These are phyloP conservation scores for Leccinum subtestaceum DNA, from an alignment of 768 basidiomycete species.

Conservation along the genomic window DNA sequence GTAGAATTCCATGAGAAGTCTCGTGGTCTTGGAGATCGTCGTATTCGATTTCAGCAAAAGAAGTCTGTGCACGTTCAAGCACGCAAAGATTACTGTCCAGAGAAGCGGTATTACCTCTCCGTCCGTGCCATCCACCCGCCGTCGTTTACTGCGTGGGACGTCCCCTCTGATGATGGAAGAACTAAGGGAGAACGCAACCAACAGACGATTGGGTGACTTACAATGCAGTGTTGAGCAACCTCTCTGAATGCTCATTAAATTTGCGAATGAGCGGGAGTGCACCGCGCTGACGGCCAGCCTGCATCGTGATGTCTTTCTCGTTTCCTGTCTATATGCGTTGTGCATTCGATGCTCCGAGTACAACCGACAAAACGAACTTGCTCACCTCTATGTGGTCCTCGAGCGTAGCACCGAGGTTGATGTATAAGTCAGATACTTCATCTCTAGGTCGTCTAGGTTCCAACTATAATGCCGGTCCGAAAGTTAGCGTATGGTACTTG, in stretches of 20 bases:
- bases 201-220: conserved; percentile 32
- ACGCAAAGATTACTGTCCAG: background rate
- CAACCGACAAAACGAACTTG: background rate
- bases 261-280: conserved; percentile 91
- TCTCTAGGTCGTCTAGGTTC: conserved; percentile 71
- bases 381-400: conserved; percentile 88
- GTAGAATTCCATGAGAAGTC: conserved; percentile 60
- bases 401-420: conserved; percentile 83
- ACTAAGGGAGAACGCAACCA: background rate
- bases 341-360: background rate
- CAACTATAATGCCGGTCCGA: conserved; percentile 45
- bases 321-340: conserved; percentile 68
- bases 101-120: conserved; percentile 40
- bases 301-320: conserved; percentile 91
- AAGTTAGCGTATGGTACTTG: background rate
- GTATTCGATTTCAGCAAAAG: conserved; percentile 67
- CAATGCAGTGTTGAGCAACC: conserved; percentile 80
- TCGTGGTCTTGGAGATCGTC: conserved; percentile 80
- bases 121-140: conserved; percentile 43
- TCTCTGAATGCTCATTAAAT: conserved; percentile 96
- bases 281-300: conserved; percentile 83
- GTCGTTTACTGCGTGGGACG: conserved; percentile 56
- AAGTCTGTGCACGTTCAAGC: conserved; percentile 19
- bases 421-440: conserved; percentile 70
- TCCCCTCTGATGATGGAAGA: conserved; percentile 44